Evolutionary conservation across 2,329 filamentous ascomycete species (phyloP).

Genomic region (Trichoderma oligosporum): DNA sequence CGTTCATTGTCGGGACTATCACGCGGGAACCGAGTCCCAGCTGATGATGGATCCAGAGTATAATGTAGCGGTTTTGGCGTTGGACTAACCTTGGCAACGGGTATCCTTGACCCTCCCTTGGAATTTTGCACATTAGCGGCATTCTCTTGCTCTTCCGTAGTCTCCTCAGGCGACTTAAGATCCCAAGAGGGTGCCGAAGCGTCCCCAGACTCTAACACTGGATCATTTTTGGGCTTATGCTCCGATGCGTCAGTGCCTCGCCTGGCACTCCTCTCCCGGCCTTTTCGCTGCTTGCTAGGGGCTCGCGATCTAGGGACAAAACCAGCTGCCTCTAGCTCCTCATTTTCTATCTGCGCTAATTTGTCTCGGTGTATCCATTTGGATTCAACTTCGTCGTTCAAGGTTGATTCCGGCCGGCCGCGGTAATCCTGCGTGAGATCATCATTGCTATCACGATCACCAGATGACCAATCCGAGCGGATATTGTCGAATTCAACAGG

Average conservation of each 20-base stretch:
- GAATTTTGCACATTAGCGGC: conserved; percentile 41
- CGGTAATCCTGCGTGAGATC: conserved; percentile 28
- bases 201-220: conserved; percentile 39
- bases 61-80: conserved; percentile 57
- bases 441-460: conserved; percentile 26
- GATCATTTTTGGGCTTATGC: conserved; percentile 45
- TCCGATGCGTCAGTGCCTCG: conserved; percentile 34
- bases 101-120: conserved; percentile 76
- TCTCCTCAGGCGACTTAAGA: conserved; percentile 72
- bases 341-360: conserved; percentile 73
- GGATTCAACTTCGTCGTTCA: conserved; percentile 52
- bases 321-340: conserved; percentile 75
- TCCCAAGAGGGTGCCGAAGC: conserved; percentile 59
- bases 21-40: conserved; percentile 58
- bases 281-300: conserved; percentile 45
- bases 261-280: conserved; percentile 36
- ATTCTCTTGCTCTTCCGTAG: conserved; percentile 56
- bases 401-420: conserved; percentile 27
- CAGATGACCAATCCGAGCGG: conserved; percentile 20
- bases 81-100: conserved; percentile 74
- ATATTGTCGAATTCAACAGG: conserved; percentile 27
- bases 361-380: conserved; percentile 88
- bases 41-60: conserved; percentile 70
- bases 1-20: conserved; percentile 53
- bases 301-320: conserved; percentile 53